Conservation (phyloP, 306 rosid species). For the Biancaea sappan region DNA sequence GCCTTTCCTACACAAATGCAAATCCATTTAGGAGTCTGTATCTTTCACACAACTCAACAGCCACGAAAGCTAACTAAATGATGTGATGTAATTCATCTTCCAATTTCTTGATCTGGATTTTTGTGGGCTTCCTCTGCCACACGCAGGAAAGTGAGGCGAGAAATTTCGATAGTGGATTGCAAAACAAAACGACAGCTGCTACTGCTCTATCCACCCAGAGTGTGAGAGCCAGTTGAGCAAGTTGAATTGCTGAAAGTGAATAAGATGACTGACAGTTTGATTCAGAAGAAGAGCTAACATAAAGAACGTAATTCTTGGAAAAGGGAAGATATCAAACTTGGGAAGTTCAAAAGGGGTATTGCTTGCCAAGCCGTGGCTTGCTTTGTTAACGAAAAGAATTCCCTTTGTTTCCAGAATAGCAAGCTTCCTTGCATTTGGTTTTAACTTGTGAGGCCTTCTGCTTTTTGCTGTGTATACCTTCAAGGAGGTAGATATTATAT, state of each 20-base stretch:
- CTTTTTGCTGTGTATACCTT: background rate
- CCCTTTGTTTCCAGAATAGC: constrained; percentile 2
- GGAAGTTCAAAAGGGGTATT: background rate
- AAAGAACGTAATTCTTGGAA: background rate
- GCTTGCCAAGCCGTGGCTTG: background rate
- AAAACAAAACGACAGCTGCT: background rate
- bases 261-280: background rate
- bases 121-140: background rate
- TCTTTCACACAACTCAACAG: background rate
- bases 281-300: no score
- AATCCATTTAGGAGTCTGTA: no score
- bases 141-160: background rate
- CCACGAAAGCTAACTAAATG: background rate
- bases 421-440: constrained; percentile 19
- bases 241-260: background rate
- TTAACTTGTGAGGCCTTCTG: constrained; percentile 3
- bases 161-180: background rate
- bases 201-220: background rate
- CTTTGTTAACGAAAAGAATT: background rate
- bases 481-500: background rate
- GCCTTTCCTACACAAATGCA: no score
- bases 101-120: background rate
- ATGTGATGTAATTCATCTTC: background rate
- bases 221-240: background rate
- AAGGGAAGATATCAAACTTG: background rate